These are phyloP conservation scores for Cinnamomum chago DNA, from an alignment of 164 flowering plant species.

Conservation along the genomic window DNA sequence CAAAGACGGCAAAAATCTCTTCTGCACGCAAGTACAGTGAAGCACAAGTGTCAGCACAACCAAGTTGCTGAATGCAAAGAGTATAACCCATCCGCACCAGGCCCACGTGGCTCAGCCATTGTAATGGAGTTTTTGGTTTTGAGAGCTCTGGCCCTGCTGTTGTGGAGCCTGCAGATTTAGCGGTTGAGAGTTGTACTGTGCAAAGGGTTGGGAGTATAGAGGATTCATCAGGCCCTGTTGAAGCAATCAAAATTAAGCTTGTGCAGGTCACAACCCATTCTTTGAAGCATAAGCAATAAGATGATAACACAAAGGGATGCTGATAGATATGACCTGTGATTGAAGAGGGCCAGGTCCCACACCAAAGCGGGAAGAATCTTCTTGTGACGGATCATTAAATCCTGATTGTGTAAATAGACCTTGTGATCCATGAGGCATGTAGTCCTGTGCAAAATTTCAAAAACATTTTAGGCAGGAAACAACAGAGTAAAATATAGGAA, in stretches of 20 bases:
- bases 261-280: not conserved
- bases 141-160: slow-evolving; percentile 54
- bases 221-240: slow-evolving; percentile 88
- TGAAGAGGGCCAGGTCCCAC: slow-evolving; percentile 61
- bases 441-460: slow-evolving; percentile 48
- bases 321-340: slow-evolving; percentile 63
- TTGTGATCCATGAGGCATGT: slow-evolving; percentile 93
- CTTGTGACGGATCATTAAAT: slow-evolving; percentile 78
- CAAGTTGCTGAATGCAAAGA: slow-evolving; percentile 65
- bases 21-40: slow-evolving; percentile 19
- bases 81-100: slow-evolving; percentile 49
- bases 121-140: slow-evolving; percentile 77
- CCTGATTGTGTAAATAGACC: slow-evolving; percentile 92
- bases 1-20: slow-evolving; percentile 23
- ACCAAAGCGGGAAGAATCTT: slow-evolving; percentile 80
- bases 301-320: not conserved
- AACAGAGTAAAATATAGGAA: not conserved
- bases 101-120: slow-evolving; percentile 59
- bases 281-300: not conserved
- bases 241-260: not conserved
- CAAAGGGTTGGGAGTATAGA: slow-evolving; percentile 88
- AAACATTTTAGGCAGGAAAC: not conserved
- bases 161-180: slow-evolving; percentile 62
- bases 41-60: slow-evolving; percentile 68
- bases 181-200: slow-evolving; percentile 80